These are phyloP conservation scores for Stylosanthes scabra DNA, from an alignment of 331 rosid genomes.

Conservation along the genomic window DNA sequence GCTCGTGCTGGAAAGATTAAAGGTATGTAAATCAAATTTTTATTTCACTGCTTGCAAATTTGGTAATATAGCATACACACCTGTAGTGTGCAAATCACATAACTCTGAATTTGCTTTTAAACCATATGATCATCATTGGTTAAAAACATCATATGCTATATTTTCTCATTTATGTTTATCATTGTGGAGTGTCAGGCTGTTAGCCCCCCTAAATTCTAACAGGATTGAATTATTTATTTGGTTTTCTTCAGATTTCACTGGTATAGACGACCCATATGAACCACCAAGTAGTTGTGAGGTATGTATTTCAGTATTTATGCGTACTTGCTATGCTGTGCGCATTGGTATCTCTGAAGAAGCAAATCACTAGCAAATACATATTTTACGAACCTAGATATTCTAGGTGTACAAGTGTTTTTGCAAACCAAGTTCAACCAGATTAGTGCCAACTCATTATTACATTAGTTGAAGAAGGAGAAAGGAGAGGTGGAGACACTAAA, in stretches of 20 bases:
- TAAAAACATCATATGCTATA: not conserved
- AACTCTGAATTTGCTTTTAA: constrained; percentile 9
- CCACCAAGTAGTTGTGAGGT: constrained; percentile 85
- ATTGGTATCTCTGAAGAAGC: constrained; percentile 16
- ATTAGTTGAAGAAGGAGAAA: no score
- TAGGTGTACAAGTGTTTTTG: not conserved
- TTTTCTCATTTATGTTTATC: constrained; percentile 29
- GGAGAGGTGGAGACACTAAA: no score
- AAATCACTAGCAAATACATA: constrained; percentile 1
- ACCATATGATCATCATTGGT: constrained; percentile 15
- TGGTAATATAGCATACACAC: not conserved
- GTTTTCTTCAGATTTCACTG: constrained; percentile 82
- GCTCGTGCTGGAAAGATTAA: constrained; percentile 93
- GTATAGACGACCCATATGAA: constrained; percentile 94
- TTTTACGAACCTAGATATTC: not conserved
- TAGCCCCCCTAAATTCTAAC: constrained; percentile 19
- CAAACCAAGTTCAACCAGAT: not conserved
- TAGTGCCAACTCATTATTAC: not conserved
- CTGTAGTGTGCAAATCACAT: not conserved
- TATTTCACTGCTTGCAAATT: constrained; percentile 25
- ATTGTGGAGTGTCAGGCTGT: constrained; percentile 20
- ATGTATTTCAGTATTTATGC: constrained; percentile 22
- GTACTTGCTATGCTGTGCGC: constrained; percentile 6
- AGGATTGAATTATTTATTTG: constrained; percentile 39
- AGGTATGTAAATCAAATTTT: constrained; percentile 53